Percentiles rank a stretch among this genome's conserved stretches.
These are phyloP conservation scores for Metschnikowia dekortorum DNA, from an alignment of 805 yeast species.

Conservation along the genomic window DNA sequence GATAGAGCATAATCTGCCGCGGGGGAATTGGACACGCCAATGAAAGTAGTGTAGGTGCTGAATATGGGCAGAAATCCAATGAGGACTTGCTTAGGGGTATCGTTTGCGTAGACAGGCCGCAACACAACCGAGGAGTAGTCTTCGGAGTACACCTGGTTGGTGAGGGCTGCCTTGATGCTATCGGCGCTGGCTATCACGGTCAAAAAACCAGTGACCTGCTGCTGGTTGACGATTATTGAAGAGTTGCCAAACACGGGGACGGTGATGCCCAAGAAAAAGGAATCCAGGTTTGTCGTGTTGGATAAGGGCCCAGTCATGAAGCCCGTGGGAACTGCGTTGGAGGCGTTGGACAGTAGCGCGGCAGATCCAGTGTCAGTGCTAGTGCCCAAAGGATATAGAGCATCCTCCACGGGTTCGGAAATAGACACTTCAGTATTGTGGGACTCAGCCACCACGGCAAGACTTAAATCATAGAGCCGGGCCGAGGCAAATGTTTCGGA, in stretches of 20 bases:
- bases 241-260: slow-evolving; percentile 69
- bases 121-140: slow-evolving; percentile 33
- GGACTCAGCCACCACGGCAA: slow-evolving; percentile 41
- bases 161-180: slow-evolving; percentile 25
- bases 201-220: slow-evolving; percentile 65
- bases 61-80: slow-evolving; percentile 43
- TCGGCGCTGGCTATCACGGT: slow-evolving; percentile 46
- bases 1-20: slow-evolving; percentile 29
- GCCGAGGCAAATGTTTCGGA: slow-evolving; percentile 62
- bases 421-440: slow-evolving; percentile 25
- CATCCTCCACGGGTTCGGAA: slow-evolving; percentile 26
- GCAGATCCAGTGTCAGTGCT: slow-evolving; percentile 43
- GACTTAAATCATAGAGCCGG: slow-evolving; percentile 59
- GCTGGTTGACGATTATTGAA: slow-evolving; percentile 55
- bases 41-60: slow-evolving; percentile 22
- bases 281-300: slow-evolving; percentile 26
- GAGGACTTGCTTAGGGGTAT: slow-evolving; percentile 35
- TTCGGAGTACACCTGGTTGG: slow-evolving; percentile 10
- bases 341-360: slow-evolving; percentile 20
- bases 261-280: slow-evolving; percentile 68
- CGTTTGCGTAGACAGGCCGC: slow-evolving; percentile 27
- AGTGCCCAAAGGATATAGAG: slow-evolving; percentile 49
- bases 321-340: slow-evolving; percentile 17
- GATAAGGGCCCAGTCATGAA: slow-evolving; percentile 61
- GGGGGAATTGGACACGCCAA: slow-evolving; percentile 22